Evolutionary conservation across 148 eudicot genomes (phyloP), one percentile per base, ranked within the genome.

Genomic region (Pharnaceum exiguum): DNA sequence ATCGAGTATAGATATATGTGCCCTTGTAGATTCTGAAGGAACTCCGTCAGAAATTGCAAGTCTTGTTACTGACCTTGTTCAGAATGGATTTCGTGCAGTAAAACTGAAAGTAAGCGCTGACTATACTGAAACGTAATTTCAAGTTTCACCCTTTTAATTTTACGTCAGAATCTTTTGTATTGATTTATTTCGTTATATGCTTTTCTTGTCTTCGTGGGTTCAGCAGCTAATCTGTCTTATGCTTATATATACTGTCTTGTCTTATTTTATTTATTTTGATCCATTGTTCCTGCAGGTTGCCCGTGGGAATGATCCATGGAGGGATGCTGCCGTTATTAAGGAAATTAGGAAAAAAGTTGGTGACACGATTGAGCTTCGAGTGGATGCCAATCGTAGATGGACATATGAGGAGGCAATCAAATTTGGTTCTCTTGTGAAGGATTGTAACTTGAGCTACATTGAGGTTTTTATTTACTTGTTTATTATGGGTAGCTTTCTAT

Each of bases 371-470:
- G 71, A 71, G 60, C 75, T 94, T 30, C 95, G 99, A 61, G 99
- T 72, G 45, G 99, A 94, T 84, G 99, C 99, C 24, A 94, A 94
- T 68, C 79, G 85, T 35, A 84, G 74, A 66, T 94, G 96, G 99
- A 78, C 80, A 47, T 86, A 79, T 75, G 78, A 82, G 57, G 65
- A 83, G 67, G 99, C 99, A 51, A 60, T 79, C 55, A 66, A 55
- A 65, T 94, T 94, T 79, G 89, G 77, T 31, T 55, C 62, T 42
- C 74, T 68, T 48, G 90, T 89, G 55, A 83, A 75, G 68, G 78
- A 78, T 55, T 86, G 87, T 62, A 61, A 63, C 68, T 78, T 94
- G 76, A 89, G 86, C 46, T 94, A 89, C 66, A 82, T 94, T 58
- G 99, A 94, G 96, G 99, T 86, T 75, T 46, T 42, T 29, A 11